A percentile compares a stretch with the other conserved stretches of the same genome.
phyloP scores from a whole-genome alignment of 352 stramenopile species.

The Pythium dissotocum region DNA sequence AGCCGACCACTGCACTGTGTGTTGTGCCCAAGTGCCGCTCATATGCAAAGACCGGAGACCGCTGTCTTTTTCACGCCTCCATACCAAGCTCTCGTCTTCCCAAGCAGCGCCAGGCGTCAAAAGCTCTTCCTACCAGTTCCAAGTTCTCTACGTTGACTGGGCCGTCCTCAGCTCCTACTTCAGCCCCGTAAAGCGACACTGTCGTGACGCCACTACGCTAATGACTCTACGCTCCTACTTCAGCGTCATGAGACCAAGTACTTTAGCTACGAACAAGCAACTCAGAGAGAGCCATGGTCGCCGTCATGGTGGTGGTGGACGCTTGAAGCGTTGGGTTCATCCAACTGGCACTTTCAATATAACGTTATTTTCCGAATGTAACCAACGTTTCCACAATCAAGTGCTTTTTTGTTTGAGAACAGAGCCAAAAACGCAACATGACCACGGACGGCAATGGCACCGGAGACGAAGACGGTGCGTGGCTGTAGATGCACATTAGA shows the following conservation, averaged over 20 bases:
- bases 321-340: constrained; percentile 1
- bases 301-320: not conserved
- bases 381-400: constrained; percentile 11
- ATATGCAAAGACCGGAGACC: constrained; percentile 64
- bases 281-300: not conserved
- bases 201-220: too few relatives aligned
- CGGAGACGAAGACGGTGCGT: constrained; percentile 26
- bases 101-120: not conserved
- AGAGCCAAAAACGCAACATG: not conserved
- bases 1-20: constrained; percentile 57
- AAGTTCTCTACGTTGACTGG: not conserved
- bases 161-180: not conserved
- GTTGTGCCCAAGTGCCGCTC: constrained; percentile 36
- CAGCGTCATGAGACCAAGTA: not conserved
- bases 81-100: not conserved
- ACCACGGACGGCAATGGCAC: constrained; percentile 3
- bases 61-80: constrained; percentile 62
- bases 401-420: not conserved
- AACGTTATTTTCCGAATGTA: constrained; percentile 31
- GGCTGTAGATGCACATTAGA: not conserved
- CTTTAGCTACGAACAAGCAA: too few relatives aligned
- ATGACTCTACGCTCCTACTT: not conserved
- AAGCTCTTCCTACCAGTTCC: not conserved
- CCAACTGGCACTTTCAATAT: constrained; percentile 14
- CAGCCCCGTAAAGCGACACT: not conserved